Percentiles rank a stretch among this genome's conserved stretches.
Evolutionary conservation across 176 grass and related monocot genomes (phyloP).

Genomic region (Melocanna baccifera): DNA sequence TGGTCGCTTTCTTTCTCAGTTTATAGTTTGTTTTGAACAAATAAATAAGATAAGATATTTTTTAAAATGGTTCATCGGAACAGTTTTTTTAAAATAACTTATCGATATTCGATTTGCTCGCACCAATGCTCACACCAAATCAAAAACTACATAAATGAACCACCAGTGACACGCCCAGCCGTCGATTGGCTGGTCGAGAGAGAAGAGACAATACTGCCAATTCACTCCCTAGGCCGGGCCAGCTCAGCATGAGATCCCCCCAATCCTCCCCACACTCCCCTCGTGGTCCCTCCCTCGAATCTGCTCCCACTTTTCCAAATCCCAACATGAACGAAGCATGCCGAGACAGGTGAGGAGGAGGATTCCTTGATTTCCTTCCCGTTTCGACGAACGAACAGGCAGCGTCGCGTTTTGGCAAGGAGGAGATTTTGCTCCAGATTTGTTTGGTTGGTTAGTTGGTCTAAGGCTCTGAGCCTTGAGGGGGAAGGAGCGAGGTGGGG

Average conservation of each 20-base stretch:
- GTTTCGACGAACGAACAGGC: slow-evolving; percentile 17
- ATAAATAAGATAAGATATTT: too few relatives aligned
- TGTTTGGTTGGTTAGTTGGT: background rate
- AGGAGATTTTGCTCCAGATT: background rate
- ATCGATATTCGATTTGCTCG: too few relatives aligned
- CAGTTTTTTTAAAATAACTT: too few relatives aligned
- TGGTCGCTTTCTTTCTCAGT: too few relatives aligned
- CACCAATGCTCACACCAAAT: too few relatives aligned
- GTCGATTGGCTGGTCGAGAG: slow-evolving; percentile 26
- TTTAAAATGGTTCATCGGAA: too few relatives aligned
- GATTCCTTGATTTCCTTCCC: slow-evolving; percentile 12
- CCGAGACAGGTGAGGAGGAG: background rate
- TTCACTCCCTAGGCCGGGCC: slow-evolving; percentile 31
- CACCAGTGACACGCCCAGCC: slow-evolving; percentile 31
- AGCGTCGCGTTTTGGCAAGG: background rate
- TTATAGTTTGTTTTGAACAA: too few relatives aligned
- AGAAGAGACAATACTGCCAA: background rate
- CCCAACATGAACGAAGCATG: background rate
- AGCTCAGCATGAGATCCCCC: slow-evolving; percentile 22
- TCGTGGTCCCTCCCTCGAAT: slow-evolving; percentile 4
- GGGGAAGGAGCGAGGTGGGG: background rate
- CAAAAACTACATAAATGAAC: too few relatives aligned
- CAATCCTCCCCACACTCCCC: slow-evolving; percentile 6
- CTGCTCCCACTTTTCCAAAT: background rate
- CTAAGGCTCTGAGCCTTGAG: background rate